Base-by-base conservation (phyloP, 306 rosid species). In the Boehmeria nivea region DNA sequence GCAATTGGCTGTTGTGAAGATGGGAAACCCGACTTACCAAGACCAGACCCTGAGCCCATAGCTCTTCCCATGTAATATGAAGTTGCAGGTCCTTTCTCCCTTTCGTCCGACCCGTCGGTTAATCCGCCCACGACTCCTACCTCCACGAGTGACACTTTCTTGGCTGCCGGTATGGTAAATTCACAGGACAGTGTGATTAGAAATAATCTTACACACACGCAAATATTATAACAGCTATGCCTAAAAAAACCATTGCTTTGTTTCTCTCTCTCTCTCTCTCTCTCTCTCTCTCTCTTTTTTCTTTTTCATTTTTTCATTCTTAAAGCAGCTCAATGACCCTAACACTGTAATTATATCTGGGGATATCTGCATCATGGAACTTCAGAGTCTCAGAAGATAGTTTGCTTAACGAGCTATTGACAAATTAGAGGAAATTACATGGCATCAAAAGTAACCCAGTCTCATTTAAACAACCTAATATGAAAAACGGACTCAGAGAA, bases 21-120 rank as follows among this genome's bases (percentile, higher is more conserved):
- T 53, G 81, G 47, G 71, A 73, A 64, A 20, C 84, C 87, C 15
- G 95, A 67, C 65, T 24, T 69, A 54, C 96, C 93, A 28, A 91
- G 84, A 56, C 99, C 95, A 3, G 96, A 81, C 54, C 99, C 95
- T 0, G 86, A 66, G 45, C 95, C 96, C 96, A 93, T 93, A 44
- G 99, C 96, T 76, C 75, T 83, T 14, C 99, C 99, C 95, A 83
- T 93, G 78, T 71, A 66, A 77, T 70, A 83, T 6, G 95, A 64
- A 13, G 95, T 64, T 43, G 73, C 65, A 37, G 84, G 83, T 24
- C 94, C 95, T 48, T 83, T 85, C 76, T 77, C 96, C 79, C 54
- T 85, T 69, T 78, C 99, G 50, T 87, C 88, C 12, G 61, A 69
- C 62, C 84, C 85, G 52, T 87, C 95, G 23, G 71, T 78, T 64